Conservation (phyloP, 345 rosid genomes). For the Diplotaxis tenuifolia region DNA sequence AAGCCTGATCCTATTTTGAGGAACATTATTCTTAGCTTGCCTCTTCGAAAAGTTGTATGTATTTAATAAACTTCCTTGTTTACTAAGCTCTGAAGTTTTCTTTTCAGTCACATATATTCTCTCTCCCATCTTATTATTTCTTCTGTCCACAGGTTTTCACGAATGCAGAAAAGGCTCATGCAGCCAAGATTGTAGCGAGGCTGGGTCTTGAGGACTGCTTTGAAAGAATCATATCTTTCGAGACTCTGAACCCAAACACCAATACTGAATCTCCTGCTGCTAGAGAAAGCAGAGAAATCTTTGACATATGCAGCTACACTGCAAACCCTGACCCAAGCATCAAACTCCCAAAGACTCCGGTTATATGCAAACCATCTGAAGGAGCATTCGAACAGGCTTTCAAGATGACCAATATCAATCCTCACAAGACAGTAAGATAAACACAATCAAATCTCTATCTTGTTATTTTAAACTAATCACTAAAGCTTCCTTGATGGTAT, state of each 20-base stretch:
- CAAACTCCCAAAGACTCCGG: constrained; percentile 55
- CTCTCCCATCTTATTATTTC: not conserved
- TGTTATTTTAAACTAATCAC: not conserved
- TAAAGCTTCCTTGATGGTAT: not conserved
- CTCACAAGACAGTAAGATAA: constrained; percentile 75
- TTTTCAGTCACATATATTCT: not conserved
- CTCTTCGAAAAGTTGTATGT: constrained; percentile 81
- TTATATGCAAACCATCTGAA: constrained; percentile 89
- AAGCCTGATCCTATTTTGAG: constrained; percentile 86
- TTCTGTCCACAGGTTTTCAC: constrained; percentile 59
- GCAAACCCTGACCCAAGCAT: constrained; percentile 34
- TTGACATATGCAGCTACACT: constrained; percentile 46
- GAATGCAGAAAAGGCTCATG: constrained; percentile 80
- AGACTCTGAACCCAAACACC: constrained; percentile 66
- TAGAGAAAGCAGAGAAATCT: constrained; percentile 33
- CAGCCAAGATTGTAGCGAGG: constrained; percentile 61
- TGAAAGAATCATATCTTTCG: constrained; percentile 79
- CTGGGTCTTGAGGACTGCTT: constrained; percentile 92
- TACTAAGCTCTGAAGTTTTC: not conserved
- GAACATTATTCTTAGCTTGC: constrained; percentile 72
- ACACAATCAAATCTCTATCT: not conserved
- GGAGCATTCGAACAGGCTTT: constrained; percentile 70
- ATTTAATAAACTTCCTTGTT: too few relatives aligned
- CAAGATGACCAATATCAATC: constrained; percentile 64
- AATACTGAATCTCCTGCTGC: constrained; percentile 37